These are phyloP conservation scores for Kodamaea nitidulidarum DNA, from an alignment of 805 yeast species.

Conservation along the genomic window DNA sequence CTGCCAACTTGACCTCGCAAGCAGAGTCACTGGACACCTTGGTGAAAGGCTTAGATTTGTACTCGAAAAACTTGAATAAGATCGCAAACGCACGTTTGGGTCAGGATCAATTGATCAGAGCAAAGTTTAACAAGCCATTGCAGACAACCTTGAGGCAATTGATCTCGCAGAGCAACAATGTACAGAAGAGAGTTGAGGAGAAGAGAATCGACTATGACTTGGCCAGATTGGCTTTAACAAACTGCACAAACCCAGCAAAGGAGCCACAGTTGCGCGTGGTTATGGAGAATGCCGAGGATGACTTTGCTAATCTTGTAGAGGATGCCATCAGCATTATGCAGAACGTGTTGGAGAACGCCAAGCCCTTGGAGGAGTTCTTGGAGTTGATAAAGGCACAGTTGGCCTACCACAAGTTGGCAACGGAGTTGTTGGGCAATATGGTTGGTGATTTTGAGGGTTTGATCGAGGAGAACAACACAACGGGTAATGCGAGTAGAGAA, in stretches of 20 bases:
- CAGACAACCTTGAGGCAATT: constrained; percentile 57
- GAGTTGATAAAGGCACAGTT: constrained; percentile 76
- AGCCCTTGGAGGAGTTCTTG: constrained; percentile 61
- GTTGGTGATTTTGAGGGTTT: constrained; percentile 60
- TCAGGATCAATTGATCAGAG: constrained; percentile 70
- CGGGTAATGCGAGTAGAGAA: constrained; percentile 21
- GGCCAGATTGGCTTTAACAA: constrained; percentile 50
- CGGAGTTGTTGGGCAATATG: constrained; percentile 60
- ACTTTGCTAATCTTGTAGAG: constrained; percentile 84
- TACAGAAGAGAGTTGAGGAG: constrained; percentile 71
- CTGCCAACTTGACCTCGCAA: constrained; percentile 40
- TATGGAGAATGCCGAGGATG: constrained; percentile 84
- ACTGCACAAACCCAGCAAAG: constrained; percentile 43
- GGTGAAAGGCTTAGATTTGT: constrained; percentile 59
- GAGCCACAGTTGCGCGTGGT: constrained; percentile 71
- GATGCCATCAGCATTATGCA: constrained; percentile 82
- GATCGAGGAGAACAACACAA: constrained; percentile 43
- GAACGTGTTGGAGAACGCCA: constrained; percentile 67
- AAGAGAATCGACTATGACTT: constrained; percentile 78
- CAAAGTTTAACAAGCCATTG: constrained; percentile 67
- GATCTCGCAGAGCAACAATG: constrained; percentile 59
- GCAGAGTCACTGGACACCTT: constrained; percentile 41
- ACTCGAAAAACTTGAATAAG: constrained; percentile 66
- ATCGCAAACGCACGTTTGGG: constrained; percentile 79
- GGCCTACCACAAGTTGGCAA: constrained; percentile 73